A percentile compares a stretch with the other conserved stretches of the same genome.
These are phyloP conservation scores for Piedraia hortae DNA, from an alignment of 2,329 filamentous ascomycete species.

Conservation along the genomic window DNA sequence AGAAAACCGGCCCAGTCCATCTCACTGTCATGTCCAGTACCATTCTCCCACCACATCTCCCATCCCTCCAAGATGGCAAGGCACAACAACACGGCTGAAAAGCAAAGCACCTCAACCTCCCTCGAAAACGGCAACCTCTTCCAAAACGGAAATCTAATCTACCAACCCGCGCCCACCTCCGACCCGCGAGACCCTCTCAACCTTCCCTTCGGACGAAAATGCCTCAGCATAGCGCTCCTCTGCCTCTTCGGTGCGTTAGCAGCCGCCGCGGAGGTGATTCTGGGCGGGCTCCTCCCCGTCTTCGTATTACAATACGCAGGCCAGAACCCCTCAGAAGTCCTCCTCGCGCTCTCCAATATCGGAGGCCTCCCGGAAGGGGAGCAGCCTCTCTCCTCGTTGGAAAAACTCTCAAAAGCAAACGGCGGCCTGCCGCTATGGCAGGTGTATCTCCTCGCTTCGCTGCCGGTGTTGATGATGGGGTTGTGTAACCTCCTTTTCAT, in stretches of 20 bases:
- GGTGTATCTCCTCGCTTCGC: slow-evolving; percentile 8
- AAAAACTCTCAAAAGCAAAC: slow-evolving; percentile 5
- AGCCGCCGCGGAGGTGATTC: slow-evolving; percentile 9
- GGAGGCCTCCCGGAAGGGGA: slow-evolving; percentile 2
- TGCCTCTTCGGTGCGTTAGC: slow-evolving; percentile 8
- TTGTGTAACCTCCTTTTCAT: slow-evolving; percentile 9
- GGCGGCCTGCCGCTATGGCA: slow-evolving; percentile 10
- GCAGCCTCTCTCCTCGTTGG: slow-evolving; percentile 5
- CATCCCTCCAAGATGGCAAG: too few relatives aligned
- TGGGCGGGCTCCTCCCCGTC: slow-evolving; percentile 10
- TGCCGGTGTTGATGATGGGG: slow-evolving; percentile 10
- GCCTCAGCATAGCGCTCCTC: slow-evolving; percentile 3
- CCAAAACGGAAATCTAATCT: slow-evolving; percentile 2
- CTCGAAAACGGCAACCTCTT: slow-evolving; percentile 1
- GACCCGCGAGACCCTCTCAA: slow-evolving; percentile 6
- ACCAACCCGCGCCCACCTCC: slow-evolving; percentile 2
- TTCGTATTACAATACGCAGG: slow-evolving; percentile 10
- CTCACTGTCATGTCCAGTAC: too few relatives aligned
- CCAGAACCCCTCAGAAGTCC: slow-evolving; percentile 4
- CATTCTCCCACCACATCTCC: too few relatives aligned
- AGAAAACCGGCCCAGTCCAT: too few relatives aligned
- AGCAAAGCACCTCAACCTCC: too few relatives aligned
- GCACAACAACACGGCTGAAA: too few relatives aligned
- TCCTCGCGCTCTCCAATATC: slow-evolving; percentile 1
- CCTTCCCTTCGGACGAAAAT: slow-evolving; percentile 3